phyloP scores from a whole-genome alignment of 306 rosid genomes.

The Prunus armeniaca region DNA sequence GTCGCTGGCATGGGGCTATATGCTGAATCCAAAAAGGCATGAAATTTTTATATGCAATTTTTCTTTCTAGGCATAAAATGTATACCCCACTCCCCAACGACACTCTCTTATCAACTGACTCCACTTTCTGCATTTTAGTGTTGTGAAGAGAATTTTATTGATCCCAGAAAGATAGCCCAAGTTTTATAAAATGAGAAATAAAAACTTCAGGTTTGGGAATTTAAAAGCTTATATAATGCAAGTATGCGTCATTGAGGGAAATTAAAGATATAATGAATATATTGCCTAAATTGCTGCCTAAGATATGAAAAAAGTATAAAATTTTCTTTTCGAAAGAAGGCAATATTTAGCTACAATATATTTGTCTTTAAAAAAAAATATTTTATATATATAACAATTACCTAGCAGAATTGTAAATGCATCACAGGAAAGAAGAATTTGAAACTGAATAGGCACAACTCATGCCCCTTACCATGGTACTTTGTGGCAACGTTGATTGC shows the following conservation, averaged over 20 bases:
- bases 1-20: slow-evolving; percentile 99
- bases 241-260: neutral
- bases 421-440: neutral
- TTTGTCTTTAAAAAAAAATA: too few species aligned
- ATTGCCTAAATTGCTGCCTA: neutral
- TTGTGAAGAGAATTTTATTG: neutral
- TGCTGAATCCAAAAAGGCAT: slow-evolving; percentile 94
- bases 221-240: neutral
- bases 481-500: neutral
- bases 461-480: neutral
- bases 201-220: neutral
- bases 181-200: neutral
- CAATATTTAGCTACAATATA: neutral
- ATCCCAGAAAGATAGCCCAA: neutral
- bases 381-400: neutral
- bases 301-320: neutral
- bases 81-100: neutral
- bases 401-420: neutral
- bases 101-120: neutral
- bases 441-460: neutral
- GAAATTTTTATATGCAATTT: slow-evolving; percentile 1
- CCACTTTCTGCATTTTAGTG: neutral
- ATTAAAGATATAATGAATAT: neutral
- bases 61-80: slow-evolving; percentile 1
- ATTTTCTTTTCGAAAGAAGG: neutral